Percentiles rank a stretch among this genome's conserved stretches.
Conservation (phyloP, 129 eudicot species). For the Pittosporum tobira region DNA sequence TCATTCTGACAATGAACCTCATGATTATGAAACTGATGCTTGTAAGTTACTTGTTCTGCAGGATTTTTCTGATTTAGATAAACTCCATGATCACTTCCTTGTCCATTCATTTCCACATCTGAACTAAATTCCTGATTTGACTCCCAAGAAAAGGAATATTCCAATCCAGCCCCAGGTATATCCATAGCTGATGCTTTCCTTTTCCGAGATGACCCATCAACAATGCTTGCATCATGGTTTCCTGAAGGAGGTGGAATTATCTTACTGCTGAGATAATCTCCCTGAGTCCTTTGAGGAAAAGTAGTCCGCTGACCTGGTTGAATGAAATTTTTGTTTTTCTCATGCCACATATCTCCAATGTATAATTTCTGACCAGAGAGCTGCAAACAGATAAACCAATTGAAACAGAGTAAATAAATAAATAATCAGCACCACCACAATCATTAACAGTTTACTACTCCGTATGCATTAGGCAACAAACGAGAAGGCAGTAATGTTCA, state of each 20-base stretch:
- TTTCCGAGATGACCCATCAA: conserved; percentile 28
- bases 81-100: background rate
- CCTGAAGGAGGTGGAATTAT: conserved; percentile 29
- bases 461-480: background rate
- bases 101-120: background rate
- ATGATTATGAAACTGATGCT: conserved; percentile 17
- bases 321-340: conserved; percentile 19
- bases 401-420: too few relatives aligned
- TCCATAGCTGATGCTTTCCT: conserved; percentile 18
- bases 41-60: conserved; percentile 20
- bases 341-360: conserved; percentile 39
- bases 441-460: too few relatives aligned
- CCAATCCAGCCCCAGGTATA: conserved; percentile 14
- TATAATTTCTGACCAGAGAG: conserved; percentile 22
- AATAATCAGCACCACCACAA: background rate
- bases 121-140: conserved; percentile 18
- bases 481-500: background rate
- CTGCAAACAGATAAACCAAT: conserved; percentile 10
- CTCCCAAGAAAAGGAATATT: conserved; percentile 9
- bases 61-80: conserved; percentile 15
- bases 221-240: conserved; percentile 22
- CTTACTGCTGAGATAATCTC: conserved; percentile 25
- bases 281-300: conserved; percentile 9
- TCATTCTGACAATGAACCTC: conserved; percentile 20
- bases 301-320: conserved; percentile 20